Conservation (phyloP, 2,329 filamentous ascomycete genomes). For the Pestalotiopsis sp. region DNA sequence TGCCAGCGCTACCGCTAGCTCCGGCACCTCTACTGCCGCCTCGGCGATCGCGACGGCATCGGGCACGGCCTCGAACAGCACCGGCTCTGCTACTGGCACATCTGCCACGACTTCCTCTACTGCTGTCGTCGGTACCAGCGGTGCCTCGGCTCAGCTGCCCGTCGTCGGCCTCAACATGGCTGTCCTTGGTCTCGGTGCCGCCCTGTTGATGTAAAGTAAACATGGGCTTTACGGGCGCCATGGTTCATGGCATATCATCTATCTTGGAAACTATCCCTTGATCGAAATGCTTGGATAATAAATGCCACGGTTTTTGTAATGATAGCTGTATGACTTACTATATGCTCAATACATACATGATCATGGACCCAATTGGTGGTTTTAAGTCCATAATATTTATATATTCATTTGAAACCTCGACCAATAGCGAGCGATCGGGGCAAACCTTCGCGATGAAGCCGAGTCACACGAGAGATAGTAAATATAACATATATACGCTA, state of each 20-base stretch:
- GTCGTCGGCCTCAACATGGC: constrained; percentile 6
- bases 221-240: not conserved
- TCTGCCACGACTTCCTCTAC: constrained; percentile 1
- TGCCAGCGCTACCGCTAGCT: not conserved
- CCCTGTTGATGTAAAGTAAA: constrained; percentile 6
- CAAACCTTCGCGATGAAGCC: not conserved
- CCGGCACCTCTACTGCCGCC: not conserved
- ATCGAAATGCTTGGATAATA: not conserved
- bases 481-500: no score
- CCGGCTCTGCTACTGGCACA: not conserved
- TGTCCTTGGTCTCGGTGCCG: constrained; percentile 11
- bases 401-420: no score
- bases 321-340: no score
- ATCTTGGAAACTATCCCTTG: not conserved
- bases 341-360: no score
- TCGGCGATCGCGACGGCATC: not conserved
- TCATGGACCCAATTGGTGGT: no score
- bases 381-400: no score
- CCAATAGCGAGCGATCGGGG: no score
- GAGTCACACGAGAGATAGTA: not conserved
- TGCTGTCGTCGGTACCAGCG: not conserved
- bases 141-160: constrained; percentile 9
- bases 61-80: not conserved
- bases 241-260: not conserved
- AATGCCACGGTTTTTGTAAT: no score